A percentile compares a stretch with the other conserved stretches of the same genome.
Evolutionary conservation across 352 stramenopile species (phyloP).

Genomic region (Phytopythium ostracodes): DNA sequence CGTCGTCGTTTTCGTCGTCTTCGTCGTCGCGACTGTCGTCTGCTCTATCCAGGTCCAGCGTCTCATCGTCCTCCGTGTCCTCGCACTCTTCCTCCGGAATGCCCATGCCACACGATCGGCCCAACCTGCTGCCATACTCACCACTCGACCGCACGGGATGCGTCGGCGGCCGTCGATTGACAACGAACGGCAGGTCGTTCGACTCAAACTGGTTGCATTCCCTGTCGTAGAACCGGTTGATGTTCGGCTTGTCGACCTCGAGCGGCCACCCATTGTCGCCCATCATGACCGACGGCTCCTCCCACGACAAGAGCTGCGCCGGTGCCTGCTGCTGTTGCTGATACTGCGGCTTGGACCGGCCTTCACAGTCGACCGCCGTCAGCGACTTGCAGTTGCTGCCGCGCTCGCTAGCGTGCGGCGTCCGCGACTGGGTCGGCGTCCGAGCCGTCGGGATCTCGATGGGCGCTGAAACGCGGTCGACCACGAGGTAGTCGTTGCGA

Average conservation of each 20-base stretch:
- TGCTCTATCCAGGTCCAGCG: slow-evolving; percentile 19
- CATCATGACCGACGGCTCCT: slow-evolving; percentile 55
- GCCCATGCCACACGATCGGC: slow-evolving; percentile 14
- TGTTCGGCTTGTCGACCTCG: slow-evolving; percentile 20
- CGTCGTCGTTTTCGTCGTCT: slow-evolving; percentile 32
- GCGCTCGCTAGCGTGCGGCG: slow-evolving; percentile 2
- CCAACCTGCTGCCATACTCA: slow-evolving; percentile 13
- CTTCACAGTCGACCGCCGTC: slow-evolving; percentile 11
- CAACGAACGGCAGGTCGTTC: slow-evolving; percentile 6
- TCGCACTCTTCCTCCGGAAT: slow-evolving; percentile 28
- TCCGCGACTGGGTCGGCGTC: slow-evolving; percentile 13
- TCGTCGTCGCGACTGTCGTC: slow-evolving; percentile 11
- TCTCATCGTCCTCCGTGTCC: slow-evolving; percentile 40
- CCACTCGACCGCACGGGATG: slow-evolving; percentile 4
- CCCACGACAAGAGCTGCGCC: slow-evolving; percentile 55
- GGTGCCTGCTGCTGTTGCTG: slow-evolving; percentile 15
- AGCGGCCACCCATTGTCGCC: slow-evolving; percentile 17
- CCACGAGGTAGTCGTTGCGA: slow-evolving; percentile 17
- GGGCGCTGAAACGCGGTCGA: slow-evolving; percentile 46
- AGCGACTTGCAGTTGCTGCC: slow-evolving; percentile 19
- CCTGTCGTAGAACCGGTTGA: slow-evolving; percentile 2
- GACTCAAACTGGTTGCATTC: slow-evolving; percentile 2
- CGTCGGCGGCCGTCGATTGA: background rate
- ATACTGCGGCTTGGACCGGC: slow-evolving; percentile 4
- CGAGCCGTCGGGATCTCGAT: slow-evolving; percentile 51